These are phyloP conservation scores for Leucogyrophana mollusca DNA, from an alignment of 768 basidiomycete species.

Conservation along the genomic window DNA sequence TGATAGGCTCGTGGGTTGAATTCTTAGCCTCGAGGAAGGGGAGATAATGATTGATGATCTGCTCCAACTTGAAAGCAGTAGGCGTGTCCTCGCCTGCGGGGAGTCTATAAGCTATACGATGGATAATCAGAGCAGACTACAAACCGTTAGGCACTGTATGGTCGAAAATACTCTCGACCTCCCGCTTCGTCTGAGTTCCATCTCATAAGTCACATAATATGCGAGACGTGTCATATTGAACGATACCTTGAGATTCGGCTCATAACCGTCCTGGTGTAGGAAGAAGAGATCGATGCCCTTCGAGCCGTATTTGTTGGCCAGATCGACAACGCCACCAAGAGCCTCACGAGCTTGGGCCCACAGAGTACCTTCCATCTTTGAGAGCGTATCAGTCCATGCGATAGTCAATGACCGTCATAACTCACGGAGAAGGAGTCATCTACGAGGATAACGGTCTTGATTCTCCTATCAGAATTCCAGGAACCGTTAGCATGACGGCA, in stretches of 20 bases:
- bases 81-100: slow-evolving; percentile 21
- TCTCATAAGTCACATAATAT: background rate
- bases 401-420: too few relatives aligned
- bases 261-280: slow-evolving; percentile 24
- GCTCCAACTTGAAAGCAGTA: slow-evolving; percentile 27
- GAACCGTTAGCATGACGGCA: background rate
- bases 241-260: slow-evolving; percentile 8
- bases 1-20: slow-evolving; percentile 16
- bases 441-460: slow-evolving; percentile 30
- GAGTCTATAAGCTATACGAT: background rate
- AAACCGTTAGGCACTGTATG: background rate
- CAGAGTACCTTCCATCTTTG: slow-evolving; percentile 26
- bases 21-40: slow-evolving; percentile 13
- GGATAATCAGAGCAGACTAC: background rate
- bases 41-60: slow-evolving; percentile 30
- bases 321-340: slow-evolving; percentile 29
- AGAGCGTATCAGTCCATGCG: too few relatives aligned
- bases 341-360: slow-evolving; percentile 32
- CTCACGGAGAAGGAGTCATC: slow-evolving; percentile 29
- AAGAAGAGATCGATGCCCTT: slow-evolving; percentile 34
- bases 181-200: background rate
- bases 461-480: slow-evolving; percentile 17
- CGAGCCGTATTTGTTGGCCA: slow-evolving; percentile 22
- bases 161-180: slow-evolving; percentile 3
- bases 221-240: background rate